phyloP scores from a whole-genome alignment of 257 asterid species.

The Linaria vulgaris region DNA sequence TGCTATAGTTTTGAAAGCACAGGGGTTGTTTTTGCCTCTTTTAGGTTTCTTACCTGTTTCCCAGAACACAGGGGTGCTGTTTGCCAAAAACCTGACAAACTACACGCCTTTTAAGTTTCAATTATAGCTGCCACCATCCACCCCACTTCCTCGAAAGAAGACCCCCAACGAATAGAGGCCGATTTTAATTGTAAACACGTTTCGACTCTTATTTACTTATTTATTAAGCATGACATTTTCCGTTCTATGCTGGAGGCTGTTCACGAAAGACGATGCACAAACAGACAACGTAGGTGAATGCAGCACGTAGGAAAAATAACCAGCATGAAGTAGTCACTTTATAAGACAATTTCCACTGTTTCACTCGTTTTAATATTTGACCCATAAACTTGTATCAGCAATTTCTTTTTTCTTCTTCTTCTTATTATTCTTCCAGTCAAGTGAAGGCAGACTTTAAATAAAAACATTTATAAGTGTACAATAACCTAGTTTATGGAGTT shows the following conservation, averaged over 20 bases:
- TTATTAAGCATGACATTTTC: no score
- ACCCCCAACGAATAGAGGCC: no score
- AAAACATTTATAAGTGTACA: not conserved
- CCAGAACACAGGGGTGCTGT: no score
- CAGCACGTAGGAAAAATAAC: not conserved
- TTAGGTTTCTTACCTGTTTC: no score
- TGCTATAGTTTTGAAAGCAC: no score
- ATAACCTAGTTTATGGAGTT: slow-evolving; percentile 20
- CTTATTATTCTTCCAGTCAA: slow-evolving; percentile 24
- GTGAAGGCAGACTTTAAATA: slow-evolving; percentile 14
- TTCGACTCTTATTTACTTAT: no score
- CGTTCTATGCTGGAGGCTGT: not conserved
- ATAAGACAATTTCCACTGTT: slow-evolving; percentile 26
- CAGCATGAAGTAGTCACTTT: not conserved
- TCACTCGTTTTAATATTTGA: slow-evolving; percentile 18
- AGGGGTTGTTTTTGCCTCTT: no score
- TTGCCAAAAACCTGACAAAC: no score
- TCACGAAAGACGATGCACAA: not conserved
- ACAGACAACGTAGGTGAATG: slow-evolving; percentile 4
- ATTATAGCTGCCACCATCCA: no score
- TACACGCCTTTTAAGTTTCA: no score
- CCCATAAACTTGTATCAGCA: slow-evolving; percentile 13
- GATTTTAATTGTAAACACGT: no score
- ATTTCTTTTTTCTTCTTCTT: slow-evolving; percentile 1
- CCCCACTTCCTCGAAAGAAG: no score